Percentiles rank a stretch among this genome's conserved stretches.
Conservation (phyloP, 257 asterid species). For the Voacanga thouarsii region DNA sequence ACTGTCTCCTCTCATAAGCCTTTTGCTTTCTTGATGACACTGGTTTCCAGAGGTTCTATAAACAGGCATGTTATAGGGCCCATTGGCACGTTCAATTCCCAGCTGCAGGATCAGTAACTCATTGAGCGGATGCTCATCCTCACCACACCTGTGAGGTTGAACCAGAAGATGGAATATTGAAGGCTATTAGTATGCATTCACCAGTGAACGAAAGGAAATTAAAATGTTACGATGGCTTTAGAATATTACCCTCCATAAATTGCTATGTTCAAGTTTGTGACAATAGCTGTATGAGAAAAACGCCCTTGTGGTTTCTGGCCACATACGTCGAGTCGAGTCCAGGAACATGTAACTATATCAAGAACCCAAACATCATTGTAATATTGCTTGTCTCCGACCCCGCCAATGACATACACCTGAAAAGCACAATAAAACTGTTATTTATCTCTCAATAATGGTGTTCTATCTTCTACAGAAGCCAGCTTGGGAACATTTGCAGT, state of each 20-base stretch:
- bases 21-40: constrained; percentile 35
- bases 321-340: constrained; percentile 59
- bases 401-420: constrained; percentile 80
- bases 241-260: constrained; percentile 81
- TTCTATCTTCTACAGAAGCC: not conserved
- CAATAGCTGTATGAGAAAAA: constrained; percentile 83
- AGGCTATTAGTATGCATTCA: constrained; percentile 3
- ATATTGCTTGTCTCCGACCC: constrained; percentile 83
- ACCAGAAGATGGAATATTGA: not conserved
- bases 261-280: constrained; percentile 54
- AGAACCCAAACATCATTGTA: constrained; percentile 83
- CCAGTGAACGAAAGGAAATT: not conserved
- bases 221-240: not conserved
- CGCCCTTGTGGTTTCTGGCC: constrained; percentile 69
- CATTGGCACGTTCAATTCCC: constrained; percentile 29
- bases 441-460: not conserved
- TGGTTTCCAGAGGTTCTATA: constrained; percentile 31
- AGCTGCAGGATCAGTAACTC: constrained; percentile 71
- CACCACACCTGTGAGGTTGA: constrained; percentile 69
- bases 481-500: not conserved
- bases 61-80: constrained; percentile 23
- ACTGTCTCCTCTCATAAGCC: constrained; percentile 32
- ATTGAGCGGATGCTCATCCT: constrained; percentile 84
- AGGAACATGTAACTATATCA: constrained; percentile 50
- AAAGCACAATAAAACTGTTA: not conserved